Conservation (phyloP, 1,284 basidiomycete species). For the Lentinus polychrous region DNA sequence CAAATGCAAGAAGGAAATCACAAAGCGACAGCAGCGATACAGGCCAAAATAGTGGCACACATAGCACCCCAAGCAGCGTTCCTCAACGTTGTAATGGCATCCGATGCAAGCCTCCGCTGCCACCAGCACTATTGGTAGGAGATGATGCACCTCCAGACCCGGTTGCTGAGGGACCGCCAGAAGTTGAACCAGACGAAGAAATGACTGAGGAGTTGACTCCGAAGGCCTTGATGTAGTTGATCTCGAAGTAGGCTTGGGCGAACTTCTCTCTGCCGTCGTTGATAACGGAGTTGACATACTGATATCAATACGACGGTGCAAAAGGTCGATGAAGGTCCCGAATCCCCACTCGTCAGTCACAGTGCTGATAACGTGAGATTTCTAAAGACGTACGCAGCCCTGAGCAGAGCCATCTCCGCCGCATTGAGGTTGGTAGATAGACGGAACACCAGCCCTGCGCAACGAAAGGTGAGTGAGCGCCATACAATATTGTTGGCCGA, state of each 20-base stretch:
- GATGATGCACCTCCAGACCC: neutral
- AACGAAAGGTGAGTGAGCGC: neutral
- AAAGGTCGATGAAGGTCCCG: too few species aligned
- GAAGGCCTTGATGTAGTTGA: constrained; percentile 42
- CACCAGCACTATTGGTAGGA: too few species aligned
- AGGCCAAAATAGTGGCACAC: too few species aligned
- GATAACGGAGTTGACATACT: constrained; percentile 31
- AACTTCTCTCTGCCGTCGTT: constrained; percentile 41
- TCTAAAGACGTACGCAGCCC: constrained; percentile 16
- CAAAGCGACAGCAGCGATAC: too few species aligned
- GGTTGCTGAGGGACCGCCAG: neutral
- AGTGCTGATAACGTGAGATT: too few species aligned
- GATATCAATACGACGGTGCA: neutral
- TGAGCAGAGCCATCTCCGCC: constrained; percentile 22
- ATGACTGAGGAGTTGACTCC: constrained; percentile 21
- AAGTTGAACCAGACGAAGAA: neutral
- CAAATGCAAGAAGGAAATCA: too few species aligned
- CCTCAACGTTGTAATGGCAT: neutral
- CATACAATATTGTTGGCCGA: too few species aligned
- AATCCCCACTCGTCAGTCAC: too few species aligned
- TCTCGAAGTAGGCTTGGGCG: constrained; percentile 45
- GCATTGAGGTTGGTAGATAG: constrained; percentile 28
- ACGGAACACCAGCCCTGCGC: constrained; percentile 11
- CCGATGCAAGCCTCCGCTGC: neutral
- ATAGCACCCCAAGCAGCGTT: too few species aligned